Conservation (phyloP, 495 filamentous ascomycete species). For the Penicillium coffeae region DNA sequence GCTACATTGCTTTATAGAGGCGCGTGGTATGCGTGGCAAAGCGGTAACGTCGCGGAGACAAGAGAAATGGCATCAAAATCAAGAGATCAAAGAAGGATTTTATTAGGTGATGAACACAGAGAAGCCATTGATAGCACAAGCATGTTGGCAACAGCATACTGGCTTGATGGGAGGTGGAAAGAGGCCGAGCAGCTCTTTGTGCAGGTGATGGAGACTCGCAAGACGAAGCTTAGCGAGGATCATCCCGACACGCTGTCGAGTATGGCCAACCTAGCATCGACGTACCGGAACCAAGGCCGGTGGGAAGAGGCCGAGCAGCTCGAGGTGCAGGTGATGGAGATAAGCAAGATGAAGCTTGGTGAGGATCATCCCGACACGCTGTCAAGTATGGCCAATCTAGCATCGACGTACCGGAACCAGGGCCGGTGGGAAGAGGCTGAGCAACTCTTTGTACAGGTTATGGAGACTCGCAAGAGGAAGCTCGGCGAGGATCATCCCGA, state of each 20-base stretch:
- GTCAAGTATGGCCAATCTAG: constrained; percentile 18
- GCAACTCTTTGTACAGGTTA: constrained; percentile 14
- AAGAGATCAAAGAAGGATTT: not conserved
- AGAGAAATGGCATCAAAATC: constrained; percentile 1
- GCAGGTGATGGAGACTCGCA: constrained; percentile 14
- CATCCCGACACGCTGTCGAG: constrained; percentile 31
- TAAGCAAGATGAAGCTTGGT: constrained; percentile 21
- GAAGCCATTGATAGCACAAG: constrained; percentile 7
- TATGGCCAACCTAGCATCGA: constrained; percentile 18
- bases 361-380: constrained; percentile 34
- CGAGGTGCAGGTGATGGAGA: constrained; percentile 16
- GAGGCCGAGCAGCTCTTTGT: constrained; percentile 24
- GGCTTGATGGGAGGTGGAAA: constrained; percentile 19
- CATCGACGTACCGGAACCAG: constrained; percentile 18
- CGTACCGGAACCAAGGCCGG: constrained; percentile 21
- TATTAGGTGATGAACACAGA: constrained; percentile 13
- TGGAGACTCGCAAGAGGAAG: constrained; percentile 11
- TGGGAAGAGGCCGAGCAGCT: constrained; percentile 27
- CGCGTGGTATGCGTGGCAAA: not conserved
- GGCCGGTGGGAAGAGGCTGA: constrained; percentile 24
- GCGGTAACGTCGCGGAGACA: not conserved
- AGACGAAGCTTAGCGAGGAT: constrained; percentile 25
- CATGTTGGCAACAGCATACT: constrained; percentile 21
- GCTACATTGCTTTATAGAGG: constrained; percentile 3
- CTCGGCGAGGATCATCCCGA: constrained; percentile 33